Conservation (phyloP, 495 filamentous ascomycete species). For the Letharia lupina region DNA sequence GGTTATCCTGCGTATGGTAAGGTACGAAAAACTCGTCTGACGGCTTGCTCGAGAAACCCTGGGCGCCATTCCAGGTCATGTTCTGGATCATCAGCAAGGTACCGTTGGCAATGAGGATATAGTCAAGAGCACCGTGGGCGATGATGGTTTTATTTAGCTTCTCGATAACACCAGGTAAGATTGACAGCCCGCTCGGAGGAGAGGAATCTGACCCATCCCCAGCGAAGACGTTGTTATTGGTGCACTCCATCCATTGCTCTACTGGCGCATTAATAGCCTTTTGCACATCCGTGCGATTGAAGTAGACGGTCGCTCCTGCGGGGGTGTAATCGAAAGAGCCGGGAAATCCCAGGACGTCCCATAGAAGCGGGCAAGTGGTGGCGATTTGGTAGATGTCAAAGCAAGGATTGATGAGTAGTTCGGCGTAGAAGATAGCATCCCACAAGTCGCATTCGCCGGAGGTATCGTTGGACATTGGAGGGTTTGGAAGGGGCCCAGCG, state of each 20-base stretch:
- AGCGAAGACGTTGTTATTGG: constrained; percentile 47
- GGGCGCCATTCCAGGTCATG: constrained; percentile 70
- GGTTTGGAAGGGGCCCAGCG: constrained; percentile 44
- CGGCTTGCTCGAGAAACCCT: constrained; percentile 57
- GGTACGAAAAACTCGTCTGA: constrained; percentile 57
- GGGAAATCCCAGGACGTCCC: constrained; percentile 67
- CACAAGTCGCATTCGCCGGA: constrained; percentile 48
- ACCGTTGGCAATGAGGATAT: constrained; percentile 54
- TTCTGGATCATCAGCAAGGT: constrained; percentile 69
- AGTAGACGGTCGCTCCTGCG: constrained; percentile 55
- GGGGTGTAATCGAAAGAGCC: constrained; percentile 45
- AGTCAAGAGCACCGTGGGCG: constrained; percentile 56
- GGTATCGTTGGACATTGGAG: constrained; percentile 26
- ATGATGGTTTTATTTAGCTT: constrained; percentile 60
- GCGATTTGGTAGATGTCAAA: constrained; percentile 72
- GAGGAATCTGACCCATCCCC: constrained; percentile 37
- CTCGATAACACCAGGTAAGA: constrained; percentile 65
- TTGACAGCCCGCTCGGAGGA: constrained; percentile 39
- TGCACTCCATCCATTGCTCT: constrained; percentile 55
- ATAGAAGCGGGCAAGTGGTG: constrained; percentile 64
- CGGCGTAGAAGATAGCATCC: constrained; percentile 48
- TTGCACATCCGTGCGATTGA: constrained; percentile 70
- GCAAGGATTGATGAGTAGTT: constrained; percentile 60
- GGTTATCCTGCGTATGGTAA: constrained; percentile 40
- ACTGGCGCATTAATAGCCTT: constrained; percentile 60